Base-by-base conservation (phyloP, 2,329 filamentous ascomycete genomes). In the Ambrosiella xylebori region DNA sequence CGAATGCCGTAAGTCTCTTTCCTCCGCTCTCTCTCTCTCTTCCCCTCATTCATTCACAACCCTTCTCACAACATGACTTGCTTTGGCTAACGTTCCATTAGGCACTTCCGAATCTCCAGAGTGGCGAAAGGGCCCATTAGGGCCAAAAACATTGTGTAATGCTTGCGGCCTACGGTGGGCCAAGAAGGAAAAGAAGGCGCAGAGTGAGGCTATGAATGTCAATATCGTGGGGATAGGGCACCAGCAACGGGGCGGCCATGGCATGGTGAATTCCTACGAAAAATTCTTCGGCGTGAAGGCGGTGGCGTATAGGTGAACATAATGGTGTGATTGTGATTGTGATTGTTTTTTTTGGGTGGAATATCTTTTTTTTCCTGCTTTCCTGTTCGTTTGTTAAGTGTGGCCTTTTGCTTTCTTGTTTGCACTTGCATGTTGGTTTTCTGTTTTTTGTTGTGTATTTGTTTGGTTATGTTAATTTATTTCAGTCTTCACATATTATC, bases 141-240 rank as follows among this genome's bases (percentile, higher is more conserved):
- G 91, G 1, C 90, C 90, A 1, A 96, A 97, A 70, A 96, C 91
- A 7, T 73, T 97, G 11, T 97, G 91, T 71, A 97, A 97, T 71
- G 91, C 91, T 7, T 97, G 91, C 67, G 91, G 91, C 41, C 72
- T 85, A 37, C 75, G 82, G 56, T 85, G 82, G 82, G 81, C 82
- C 13, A 82, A 86, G 79, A 89, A 87, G 67, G 87, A 93, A 67
- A 93, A 93, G 75, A 91, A 88, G 66, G 51, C 50, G 3, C 51
- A 40, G 27, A 15, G 6, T 11, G 27, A 41, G 49, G 17, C 11
- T 12, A 27, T 37, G 37, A 38, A 39, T 38, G 15, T 41, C 11
- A n/a, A 41, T 41, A 5, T 11, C 11, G 1, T 12, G 5, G 39
- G 47, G 47, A 17, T 51, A n/a, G 8, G 19, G 35, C 8, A 17